Percentiles rank a stretch among this genome's conserved stretches.
These are phyloP conservation scores for Aquanectria penicillioides DNA, from an alignment of 2,329 filamentous ascomycete genomes.

Conservation along the genomic window DNA sequence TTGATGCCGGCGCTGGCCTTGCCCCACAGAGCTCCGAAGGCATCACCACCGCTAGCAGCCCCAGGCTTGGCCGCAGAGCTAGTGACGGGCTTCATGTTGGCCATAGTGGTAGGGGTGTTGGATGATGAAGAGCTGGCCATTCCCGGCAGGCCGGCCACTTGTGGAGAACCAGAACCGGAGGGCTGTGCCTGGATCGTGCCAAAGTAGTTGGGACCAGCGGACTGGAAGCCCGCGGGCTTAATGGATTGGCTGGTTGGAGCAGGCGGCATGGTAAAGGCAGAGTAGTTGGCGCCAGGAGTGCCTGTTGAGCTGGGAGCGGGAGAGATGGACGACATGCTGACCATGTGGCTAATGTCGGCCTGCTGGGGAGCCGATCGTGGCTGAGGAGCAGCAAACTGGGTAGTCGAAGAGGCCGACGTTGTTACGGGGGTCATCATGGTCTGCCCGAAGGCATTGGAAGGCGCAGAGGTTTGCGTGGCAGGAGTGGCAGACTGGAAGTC, in stretches of 20 bases:
- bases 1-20: constrained; percentile 78
- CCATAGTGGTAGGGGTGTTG: constrained; percentile 51
- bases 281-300: constrained; percentile 70
- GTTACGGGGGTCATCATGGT: constrained; percentile 59
- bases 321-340: constrained; percentile 82
- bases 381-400: constrained; percentile 82
- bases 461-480: constrained; percentile 55
- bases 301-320: constrained; percentile 70
- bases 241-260: constrained; percentile 55
- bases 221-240: constrained; percentile 74
- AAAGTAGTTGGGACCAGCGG: constrained; percentile 89
- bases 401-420: constrained; percentile 63
- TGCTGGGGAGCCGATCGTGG: constrained; percentile 86
- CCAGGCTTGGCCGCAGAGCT: constrained; percentile 61
- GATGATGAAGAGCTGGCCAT: constrained; percentile 49
- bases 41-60: constrained; percentile 75
- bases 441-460: constrained; percentile 48
- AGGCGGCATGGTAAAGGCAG: constrained; percentile 62
- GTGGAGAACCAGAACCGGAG: constrained; percentile 42
- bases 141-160: constrained; percentile 42
- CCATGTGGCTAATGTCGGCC: constrained; percentile 81
- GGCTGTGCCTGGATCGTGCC: constrained; percentile 73
- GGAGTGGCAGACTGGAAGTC: constrained; percentile 93
- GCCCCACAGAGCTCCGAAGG: constrained; percentile 89
- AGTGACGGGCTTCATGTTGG: constrained; percentile 59